Conservation (phyloP, 805 yeast species). For the Torulaspora microellipsoides region DNA sequence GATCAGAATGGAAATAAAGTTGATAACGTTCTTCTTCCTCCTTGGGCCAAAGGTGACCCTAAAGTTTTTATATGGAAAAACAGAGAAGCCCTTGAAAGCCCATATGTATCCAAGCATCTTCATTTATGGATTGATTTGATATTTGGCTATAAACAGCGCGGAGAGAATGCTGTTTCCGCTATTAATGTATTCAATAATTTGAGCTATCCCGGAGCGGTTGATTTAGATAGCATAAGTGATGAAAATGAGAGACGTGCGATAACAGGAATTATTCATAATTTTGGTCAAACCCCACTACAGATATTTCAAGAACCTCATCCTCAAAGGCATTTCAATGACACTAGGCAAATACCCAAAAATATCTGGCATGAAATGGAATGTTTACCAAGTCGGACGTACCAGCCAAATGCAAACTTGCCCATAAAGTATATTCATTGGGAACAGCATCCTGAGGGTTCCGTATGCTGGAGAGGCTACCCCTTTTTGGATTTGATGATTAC, state of each 20-base stretch:
- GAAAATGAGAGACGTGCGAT: conserved; percentile 70
- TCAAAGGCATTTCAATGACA: conserved; percentile 27
- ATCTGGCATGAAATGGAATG: conserved; percentile 8
- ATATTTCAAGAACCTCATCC: conserved; percentile 69
- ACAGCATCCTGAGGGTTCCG: conserved; percentile 3
- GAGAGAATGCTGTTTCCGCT: conserved; percentile 59
- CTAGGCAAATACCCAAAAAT: conserved; percentile 2
- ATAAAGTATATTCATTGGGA: conserved; percentile 10
- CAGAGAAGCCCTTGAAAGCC: conserved; percentile 79
- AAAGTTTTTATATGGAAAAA: conserved; percentile 66
- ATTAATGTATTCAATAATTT: conserved; percentile 78
- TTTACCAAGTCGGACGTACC: conserved; percentile 4
- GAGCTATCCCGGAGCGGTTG: conserved; percentile 80
- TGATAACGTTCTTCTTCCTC: conserved; percentile 65
- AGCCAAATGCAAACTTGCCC: background rate
- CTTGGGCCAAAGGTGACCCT: conserved; percentile 81
- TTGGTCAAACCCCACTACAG: conserved; percentile 85
- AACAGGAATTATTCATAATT: conserved; percentile 82
- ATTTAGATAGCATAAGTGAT: conserved; percentile 68
- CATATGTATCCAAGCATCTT: conserved; percentile 68
- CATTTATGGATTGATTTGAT: conserved; percentile 84
- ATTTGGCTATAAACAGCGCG: conserved; percentile 77
- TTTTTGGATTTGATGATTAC: conserved; percentile 11
- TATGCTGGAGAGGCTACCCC: conserved; percentile 15
- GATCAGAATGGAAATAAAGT: conserved; percentile 56